Evolutionary conservation across 805 yeast species (phyloP).

Genomic region (Metahyphopichia silvanorum): DNA sequence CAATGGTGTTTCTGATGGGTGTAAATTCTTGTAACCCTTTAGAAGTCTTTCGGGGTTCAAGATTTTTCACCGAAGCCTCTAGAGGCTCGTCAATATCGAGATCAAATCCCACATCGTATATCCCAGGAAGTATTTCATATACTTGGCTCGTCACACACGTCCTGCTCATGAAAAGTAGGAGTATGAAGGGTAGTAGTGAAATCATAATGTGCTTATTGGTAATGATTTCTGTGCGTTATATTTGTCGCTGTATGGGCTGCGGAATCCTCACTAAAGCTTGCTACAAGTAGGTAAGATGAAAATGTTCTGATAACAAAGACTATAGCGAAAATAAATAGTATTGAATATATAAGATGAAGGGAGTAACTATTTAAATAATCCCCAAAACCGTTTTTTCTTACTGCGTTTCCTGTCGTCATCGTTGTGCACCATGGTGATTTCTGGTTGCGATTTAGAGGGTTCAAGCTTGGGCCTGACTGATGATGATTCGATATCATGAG

Average conservation of each 20-base stretch:
- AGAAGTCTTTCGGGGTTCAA: slow-evolving; percentile 8
- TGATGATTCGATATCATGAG: slow-evolving; percentile 28
- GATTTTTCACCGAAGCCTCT: slow-evolving; percentile 1
- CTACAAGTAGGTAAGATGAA: too few relatives aligned
- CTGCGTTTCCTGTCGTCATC: slow-evolving; percentile 9
- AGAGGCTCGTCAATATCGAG: slow-evolving; percentile 12
- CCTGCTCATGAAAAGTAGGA: too few relatives aligned
- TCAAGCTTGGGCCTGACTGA: slow-evolving; percentile 22
- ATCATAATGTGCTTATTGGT: too few relatives aligned
- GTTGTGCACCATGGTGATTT: slow-evolving; percentile 10
- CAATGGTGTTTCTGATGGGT: slow-evolving; percentile 33
- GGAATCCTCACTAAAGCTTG: too few relatives aligned
- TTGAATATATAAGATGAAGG: too few relatives aligned
- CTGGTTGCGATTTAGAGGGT: slow-evolving; percentile 40
- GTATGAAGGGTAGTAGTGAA: too few relatives aligned
- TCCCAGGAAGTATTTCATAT: too few relatives aligned
- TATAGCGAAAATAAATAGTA: too few relatives aligned
- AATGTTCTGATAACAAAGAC: too few relatives aligned
- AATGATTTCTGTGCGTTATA: too few relatives aligned
- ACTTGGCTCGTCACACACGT: too few relatives aligned
- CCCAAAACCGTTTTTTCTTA: slow-evolving; percentile 35
- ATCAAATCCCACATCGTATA: slow-evolving; percentile 8
- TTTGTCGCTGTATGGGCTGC: too few relatives aligned
- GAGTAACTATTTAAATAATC: slow-evolving; percentile 17
- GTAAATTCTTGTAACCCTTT: slow-evolving; percentile 33